These are phyloP conservation scores for Candida ovalis DNA, from an alignment of 805 yeast species.

Conservation along the genomic window DNA sequence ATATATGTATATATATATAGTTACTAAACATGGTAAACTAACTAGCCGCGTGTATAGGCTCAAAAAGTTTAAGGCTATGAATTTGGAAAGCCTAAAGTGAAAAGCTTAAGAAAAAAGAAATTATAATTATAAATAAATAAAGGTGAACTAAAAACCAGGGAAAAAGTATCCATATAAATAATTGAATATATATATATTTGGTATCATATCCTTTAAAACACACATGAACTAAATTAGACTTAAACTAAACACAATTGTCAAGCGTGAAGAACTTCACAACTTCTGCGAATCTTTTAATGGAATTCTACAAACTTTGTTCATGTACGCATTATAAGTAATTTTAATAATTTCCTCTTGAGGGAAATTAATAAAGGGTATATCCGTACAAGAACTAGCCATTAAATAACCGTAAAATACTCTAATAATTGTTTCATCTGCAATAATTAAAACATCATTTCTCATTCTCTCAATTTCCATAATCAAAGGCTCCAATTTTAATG, in stretches of 20 bases:
- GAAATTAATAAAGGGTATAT: conserved; percentile 77
- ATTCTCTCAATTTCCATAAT: conserved; percentile 91
- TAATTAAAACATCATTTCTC: conserved; percentile 80
- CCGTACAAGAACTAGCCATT: conserved; percentile 86
- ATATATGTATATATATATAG: too few species aligned
- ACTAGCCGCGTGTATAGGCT: too few species aligned
- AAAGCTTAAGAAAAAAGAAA: too few species aligned
- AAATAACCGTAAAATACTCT: conserved; percentile 90
- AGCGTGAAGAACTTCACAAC: too few species aligned
- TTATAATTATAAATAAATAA: too few species aligned
- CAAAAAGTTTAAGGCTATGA: too few species aligned
- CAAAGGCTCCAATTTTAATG: conserved; percentile 89
- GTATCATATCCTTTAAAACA: not conserved
- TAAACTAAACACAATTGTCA: too few species aligned
- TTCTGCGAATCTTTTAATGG: conserved; percentile 5
- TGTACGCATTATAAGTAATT: conserved; percentile 81
- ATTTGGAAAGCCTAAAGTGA: too few species aligned
- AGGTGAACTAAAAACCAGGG: too few species aligned
- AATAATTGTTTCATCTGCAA: conserved; percentile 90
- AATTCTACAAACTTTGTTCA: conserved; percentile 60
- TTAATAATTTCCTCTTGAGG: conserved; percentile 83
- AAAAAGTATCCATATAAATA: too few species aligned
- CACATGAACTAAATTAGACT: not conserved
- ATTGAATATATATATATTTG: not conserved
- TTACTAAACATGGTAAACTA: too few species aligned